Evolutionary conservation across 2,329 filamentous ascomycete species (phyloP).

Genomic region (Fusarium fracticaudum): DNA sequence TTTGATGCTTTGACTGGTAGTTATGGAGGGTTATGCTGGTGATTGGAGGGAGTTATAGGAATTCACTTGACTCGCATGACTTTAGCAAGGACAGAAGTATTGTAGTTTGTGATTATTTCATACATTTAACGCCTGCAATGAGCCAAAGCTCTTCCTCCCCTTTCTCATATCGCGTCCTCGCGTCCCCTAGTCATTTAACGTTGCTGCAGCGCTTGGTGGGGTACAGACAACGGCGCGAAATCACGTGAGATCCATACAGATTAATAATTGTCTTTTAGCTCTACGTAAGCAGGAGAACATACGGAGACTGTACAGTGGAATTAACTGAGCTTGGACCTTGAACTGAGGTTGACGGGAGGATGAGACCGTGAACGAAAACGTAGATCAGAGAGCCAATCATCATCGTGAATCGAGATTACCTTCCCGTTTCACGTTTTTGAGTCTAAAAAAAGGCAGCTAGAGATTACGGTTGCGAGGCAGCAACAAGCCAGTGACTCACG

Average conservation of each 20-base stretch:
- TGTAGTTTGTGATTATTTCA: background rate
- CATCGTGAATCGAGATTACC: background rate
- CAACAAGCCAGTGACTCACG: slow-evolving; percentile 28
- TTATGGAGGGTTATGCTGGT: slow-evolving; percentile 1
- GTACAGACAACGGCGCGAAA: slow-evolving; percentile 25
- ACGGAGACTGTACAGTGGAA: background rate
- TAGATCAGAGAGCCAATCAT: slow-evolving; percentile 34
- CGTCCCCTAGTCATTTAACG: slow-evolving; percentile 26
- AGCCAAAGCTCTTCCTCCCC: background rate
- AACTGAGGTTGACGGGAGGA: slow-evolving; percentile 35
- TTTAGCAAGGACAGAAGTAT: background rate
- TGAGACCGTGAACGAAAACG: slow-evolving; percentile 22
- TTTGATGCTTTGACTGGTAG: slow-evolving; percentile 11
- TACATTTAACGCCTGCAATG: background rate
- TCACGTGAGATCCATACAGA: slow-evolving; percentile 37
- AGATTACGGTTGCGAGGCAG: slow-evolving; percentile 23
- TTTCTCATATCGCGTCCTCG: slow-evolving; percentile 29
- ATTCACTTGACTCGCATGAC: background rate
- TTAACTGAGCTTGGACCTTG: slow-evolving; percentile 15
- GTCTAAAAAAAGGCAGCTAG: slow-evolving; percentile 7
- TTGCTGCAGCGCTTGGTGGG: slow-evolving; percentile 31
- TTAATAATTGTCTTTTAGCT: slow-evolving; percentile 40
- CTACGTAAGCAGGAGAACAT: slow-evolving; percentile 27
- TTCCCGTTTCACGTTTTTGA: background rate
- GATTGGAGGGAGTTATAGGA: slow-evolving; percentile 9